Evolutionary conservation across 805 yeast genomes (phyloP).

Genomic region (Brettanomyces nanus): DNA sequence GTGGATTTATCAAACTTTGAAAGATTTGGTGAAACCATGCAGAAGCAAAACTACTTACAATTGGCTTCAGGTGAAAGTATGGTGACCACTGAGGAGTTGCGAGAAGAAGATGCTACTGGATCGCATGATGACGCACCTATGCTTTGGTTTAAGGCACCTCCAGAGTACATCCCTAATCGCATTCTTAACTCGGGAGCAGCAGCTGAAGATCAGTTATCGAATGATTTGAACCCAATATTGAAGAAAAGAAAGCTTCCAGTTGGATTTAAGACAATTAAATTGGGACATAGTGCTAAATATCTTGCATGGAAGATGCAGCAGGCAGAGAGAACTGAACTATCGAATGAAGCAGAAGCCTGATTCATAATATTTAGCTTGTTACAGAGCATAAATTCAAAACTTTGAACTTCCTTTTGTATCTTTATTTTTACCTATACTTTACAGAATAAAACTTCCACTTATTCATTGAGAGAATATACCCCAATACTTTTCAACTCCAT

Average conservation of each 20-base stretch:
- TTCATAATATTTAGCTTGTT: too few relatives aligned
- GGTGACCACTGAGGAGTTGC: constrained; percentile 3
- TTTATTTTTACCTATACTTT: too few relatives aligned
- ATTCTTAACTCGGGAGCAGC: constrained; percentile 19
- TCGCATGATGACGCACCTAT: constrained; percentile 25
- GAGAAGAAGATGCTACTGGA: constrained; percentile 4
- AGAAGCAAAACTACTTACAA: constrained; percentile 16
- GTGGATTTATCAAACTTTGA: constrained; percentile 27
- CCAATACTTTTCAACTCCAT: constrained; percentile 57
- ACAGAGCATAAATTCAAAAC: too few relatives aligned
- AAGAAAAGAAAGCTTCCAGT: constrained; percentile 11
- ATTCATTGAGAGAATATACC: constrained; percentile 30
- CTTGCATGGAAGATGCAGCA: constrained; percentile 45
- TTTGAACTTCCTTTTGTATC: too few relatives aligned
- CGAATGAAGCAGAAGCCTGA: background rate
- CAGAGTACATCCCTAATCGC: constrained; percentile 38
- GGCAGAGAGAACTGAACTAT: background rate
- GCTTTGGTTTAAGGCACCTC: constrained; percentile 66
- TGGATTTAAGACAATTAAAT: constrained; percentile 28
- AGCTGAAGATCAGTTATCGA: constrained; percentile 6
- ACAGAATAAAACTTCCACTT: too few relatives aligned
- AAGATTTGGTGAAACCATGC: constrained; percentile 13
- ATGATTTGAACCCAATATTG: constrained; percentile 13
- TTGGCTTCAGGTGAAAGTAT: constrained; percentile 9
- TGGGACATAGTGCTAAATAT: constrained; percentile 71